phyloP scores from a whole-genome alignment of 2,329 filamentous ascomycete species.

The Botrytis cinerea region DNA sequence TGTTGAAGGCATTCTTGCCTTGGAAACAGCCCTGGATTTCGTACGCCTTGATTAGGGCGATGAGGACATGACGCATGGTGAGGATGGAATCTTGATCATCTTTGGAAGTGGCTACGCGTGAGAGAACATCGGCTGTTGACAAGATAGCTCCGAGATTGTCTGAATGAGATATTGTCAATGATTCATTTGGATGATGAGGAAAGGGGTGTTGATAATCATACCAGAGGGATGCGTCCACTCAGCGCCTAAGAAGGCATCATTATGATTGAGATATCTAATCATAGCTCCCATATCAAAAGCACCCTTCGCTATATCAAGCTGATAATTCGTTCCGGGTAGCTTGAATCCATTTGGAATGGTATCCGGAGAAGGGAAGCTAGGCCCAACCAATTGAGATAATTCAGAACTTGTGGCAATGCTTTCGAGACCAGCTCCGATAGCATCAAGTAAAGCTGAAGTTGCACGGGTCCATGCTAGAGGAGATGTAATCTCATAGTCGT shows the following conservation, averaged over 20 bases:
- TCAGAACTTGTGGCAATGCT: conserved; percentile 27
- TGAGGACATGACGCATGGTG: conserved; percentile 42
- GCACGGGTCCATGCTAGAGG: conserved; percentile 27
- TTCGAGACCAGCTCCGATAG: conserved; percentile 34
- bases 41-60: conserved; percentile 46
- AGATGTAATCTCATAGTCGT: conserved; percentile 25
- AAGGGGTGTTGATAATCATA: conserved; percentile 10
- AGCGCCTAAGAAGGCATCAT: conserved; percentile 45
- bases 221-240: conserved; percentile 49
- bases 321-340: conserved; percentile 44
- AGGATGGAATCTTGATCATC: conserved; percentile 30
- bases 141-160: conserved; percentile 47
- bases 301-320: conserved; percentile 44
- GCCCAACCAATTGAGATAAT: conserved; percentile 29
- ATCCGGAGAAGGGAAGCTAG: conserved; percentile 28
- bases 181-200: not conserved
- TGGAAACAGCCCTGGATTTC: conserved; percentile 48
- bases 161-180: conserved; percentile 24
- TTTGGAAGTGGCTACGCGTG: conserved; percentile 15
- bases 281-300: conserved; percentile 45
- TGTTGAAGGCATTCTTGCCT: conserved; percentile 45
- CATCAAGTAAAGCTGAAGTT: conserved; percentile 30
- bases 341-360: conserved; percentile 41
- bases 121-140: conserved; percentile 39
- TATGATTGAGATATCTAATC: conserved; percentile 48